Base-by-base conservation (phyloP, 225 moss, liverwort and hornwort species). In the Antitrichia curtipendula region DNA sequence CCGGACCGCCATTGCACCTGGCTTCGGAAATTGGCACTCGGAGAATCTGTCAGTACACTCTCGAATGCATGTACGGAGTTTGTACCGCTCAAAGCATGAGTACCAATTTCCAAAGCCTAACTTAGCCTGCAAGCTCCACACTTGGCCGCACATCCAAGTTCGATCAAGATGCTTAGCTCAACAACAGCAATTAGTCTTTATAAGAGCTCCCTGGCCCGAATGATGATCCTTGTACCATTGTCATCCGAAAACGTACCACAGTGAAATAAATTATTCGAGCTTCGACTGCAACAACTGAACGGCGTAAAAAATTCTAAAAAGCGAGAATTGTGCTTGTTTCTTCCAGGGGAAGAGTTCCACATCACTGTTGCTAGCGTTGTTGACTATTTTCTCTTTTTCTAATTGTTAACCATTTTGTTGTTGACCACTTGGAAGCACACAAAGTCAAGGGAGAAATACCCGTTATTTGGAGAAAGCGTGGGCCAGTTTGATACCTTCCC, bases 1-100 rank as follows among this genome's bases (percentile, higher is more conserved):
- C 18, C 80, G 81, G 47, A 75, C 72, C 70, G 88, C 92, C 92
- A 92, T 91, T 70, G 82, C 45, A 18, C 24, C 41, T 75, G 13
- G 13, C 65, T 81, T 43, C 17, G 34, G 18, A 69, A 90, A 57
- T 36, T 78, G 41, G 80, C 75, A 83, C 83, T 13, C 54, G 21
- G n/a, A 57, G 38, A 41, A 66, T 28, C 50, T 25, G 32, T 54
- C 78, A 66, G 61, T 50, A 69, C 79, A 49, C 47, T 31, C 50
- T 9, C 57, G 10, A 81, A 49, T 45, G 53, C 50, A n/a, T 47
- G 53, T 71, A 85, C 80, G 80, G 80, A 45, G 40, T 25, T 41
- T 52, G 19, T 38, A 63, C n/a, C 63, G 3, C 82, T 82, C 65
- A 20, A 10, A 47, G 60, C 88, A 78, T 78, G n/a, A 50, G 70